Conservation (phyloP, 352 stramenopile genomes). For the Phytophthora ohioensis region DNA sequence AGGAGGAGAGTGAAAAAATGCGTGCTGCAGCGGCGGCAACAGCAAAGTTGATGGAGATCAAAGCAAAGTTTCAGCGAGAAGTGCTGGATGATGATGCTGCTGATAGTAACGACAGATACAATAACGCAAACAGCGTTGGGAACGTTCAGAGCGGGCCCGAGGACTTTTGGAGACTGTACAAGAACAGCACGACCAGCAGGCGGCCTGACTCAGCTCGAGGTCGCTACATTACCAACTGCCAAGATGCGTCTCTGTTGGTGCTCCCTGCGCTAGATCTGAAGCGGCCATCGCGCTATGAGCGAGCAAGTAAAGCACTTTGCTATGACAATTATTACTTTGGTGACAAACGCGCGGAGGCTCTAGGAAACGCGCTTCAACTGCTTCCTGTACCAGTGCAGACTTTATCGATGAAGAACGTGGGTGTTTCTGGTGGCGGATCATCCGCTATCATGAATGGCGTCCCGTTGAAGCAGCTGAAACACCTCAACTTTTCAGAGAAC, state of each 20-base stretch:
- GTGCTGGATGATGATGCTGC: conserved; percentile 48
- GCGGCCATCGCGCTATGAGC: conserved; percentile 53
- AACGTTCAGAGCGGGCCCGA: conserved; percentile 18
- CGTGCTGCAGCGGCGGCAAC: conserved; percentile 8
- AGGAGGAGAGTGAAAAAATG: conserved; percentile 21
- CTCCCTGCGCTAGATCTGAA: conserved; percentile 73
- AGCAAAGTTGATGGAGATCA: conserved; percentile 29
- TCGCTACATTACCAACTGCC: conserved; percentile 68
- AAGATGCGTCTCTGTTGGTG: conserved; percentile 67
- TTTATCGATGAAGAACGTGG: conserved; percentile 79
- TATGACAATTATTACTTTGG: conserved; percentile 86
- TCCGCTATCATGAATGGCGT: conserved; percentile 69
- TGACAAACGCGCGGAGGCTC: conserved; percentile 66
- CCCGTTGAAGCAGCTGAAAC: conserved; percentile 55
- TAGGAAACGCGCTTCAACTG: conserved; percentile 67
- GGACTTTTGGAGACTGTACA: conserved; percentile 74
- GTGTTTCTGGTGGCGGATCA: conserved; percentile 62
- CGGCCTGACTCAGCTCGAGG: conserved; percentile 61
- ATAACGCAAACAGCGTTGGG: background rate
- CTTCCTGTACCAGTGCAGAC: conserved; percentile 64
- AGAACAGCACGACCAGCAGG: conserved; percentile 46
- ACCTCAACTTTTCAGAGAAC: conserved; percentile 79
- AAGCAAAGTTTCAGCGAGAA: conserved; percentile 57
- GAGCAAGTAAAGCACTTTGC: conserved; percentile 44
- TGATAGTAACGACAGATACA: background rate